A percentile compares a stretch with the other conserved stretches of the same genome.
These are phyloP conservation scores for Naematelia encephala DNA, from an alignment of 768 basidiomycete species.

Conservation along the genomic window DNA sequence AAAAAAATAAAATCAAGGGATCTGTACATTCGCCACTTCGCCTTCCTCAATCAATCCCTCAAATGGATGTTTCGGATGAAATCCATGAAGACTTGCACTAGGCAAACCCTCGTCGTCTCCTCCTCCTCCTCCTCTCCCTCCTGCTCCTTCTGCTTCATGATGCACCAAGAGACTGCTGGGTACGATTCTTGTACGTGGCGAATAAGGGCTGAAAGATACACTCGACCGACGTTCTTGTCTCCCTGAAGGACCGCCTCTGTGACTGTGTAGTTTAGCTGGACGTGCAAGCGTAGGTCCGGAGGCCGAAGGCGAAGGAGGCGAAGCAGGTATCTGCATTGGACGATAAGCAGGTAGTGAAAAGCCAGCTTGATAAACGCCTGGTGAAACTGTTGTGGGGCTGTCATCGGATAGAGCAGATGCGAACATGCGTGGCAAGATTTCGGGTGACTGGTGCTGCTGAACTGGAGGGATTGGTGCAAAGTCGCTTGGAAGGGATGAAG, in stretches of 20 bases:
- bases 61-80: not conserved
- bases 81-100: not conserved
- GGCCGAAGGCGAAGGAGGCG: not conserved
- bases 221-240: not conserved
- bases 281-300: not conserved
- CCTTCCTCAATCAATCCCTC: not conserved
- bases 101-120: not conserved
- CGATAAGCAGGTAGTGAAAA: constrained; percentile 16
- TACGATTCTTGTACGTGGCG: not conserved
- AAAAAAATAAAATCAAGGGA: too few relatives aligned
- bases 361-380: constrained; percentile 30
- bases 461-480: not conserved
- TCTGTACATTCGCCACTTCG: not conserved
- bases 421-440: not conserved
- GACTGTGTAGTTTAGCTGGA: not conserved
- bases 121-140: not conserved
- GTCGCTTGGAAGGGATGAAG: not conserved
- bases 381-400: constrained; percentile 26
- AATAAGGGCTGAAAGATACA: not conserved
- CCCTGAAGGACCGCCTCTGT: not conserved
- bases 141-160: too few relatives aligned
- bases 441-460: not conserved
- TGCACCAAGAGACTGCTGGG: not conserved
- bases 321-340: not conserved
- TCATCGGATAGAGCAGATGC: constrained; percentile 5